Percentiles rank a stretch among this genome's conserved stretches.
Evolutionary conservation across 176 grass and related monocot genomes (phyloP).

Genomic region (Avena sativa): DNA sequence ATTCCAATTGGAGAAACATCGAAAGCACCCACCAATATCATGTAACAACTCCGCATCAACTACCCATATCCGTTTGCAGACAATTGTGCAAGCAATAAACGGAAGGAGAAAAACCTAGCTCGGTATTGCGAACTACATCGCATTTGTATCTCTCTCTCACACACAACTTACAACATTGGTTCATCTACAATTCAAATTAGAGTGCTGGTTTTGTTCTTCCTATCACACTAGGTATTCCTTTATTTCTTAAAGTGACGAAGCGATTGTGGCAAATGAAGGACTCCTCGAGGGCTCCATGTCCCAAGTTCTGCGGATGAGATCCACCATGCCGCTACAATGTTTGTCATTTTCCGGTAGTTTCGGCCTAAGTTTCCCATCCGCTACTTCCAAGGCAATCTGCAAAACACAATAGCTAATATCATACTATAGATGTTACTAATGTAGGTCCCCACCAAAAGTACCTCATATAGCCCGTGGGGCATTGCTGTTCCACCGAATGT

Average conservation of each 20-base stretch:
- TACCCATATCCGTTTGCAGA: background rate
- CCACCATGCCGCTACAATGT: constrained; percentile 32
- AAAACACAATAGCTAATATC: background rate
- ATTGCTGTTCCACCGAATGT: too few species aligned
- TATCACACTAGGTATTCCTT: constrained; percentile 24
- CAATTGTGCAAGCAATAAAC: background rate
- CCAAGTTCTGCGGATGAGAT: constrained; percentile 53
- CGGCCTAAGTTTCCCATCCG: constrained; percentile 56
- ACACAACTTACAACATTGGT: too few species aligned
- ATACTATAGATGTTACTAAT: background rate
- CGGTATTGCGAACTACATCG: background rate
- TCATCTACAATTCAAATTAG: background rate
- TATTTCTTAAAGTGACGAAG: constrained; percentile 37
- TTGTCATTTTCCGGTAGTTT: constrained; percentile 33
- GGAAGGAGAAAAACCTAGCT: background rate
- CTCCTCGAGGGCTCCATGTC: constrained; percentile 45
- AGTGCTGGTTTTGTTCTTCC: background rate
- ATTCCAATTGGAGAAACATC: too few species aligned
- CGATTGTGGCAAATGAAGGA: constrained; percentile 51
- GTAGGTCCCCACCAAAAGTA: background rate
- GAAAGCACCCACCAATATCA: too few species aligned
- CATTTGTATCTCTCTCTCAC: too few species aligned
- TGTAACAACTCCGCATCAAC: too few species aligned
- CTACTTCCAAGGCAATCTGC: constrained; percentile 68
- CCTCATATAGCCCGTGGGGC: background rate